phyloP scores from a whole-genome alignment of 495 filamentous ascomycete genomes.

The Aspergillus sparsus region DNA sequence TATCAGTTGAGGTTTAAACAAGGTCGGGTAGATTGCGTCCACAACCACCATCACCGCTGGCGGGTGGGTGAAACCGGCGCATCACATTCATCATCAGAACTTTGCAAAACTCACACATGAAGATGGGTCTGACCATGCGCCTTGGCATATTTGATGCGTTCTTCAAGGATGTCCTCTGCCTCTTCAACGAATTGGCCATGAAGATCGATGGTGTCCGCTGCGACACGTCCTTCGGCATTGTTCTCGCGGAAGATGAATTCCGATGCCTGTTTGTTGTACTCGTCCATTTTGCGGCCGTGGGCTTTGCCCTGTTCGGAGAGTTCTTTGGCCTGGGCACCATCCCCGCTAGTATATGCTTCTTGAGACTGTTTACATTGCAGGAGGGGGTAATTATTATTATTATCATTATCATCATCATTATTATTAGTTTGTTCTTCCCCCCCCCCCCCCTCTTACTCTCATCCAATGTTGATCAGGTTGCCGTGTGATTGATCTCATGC shows the following conservation, averaged over 20 bases:
- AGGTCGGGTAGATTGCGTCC: too few relatives aligned
- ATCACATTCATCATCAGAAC: neutral
- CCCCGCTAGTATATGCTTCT: slow-evolving; percentile 76
- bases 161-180: slow-evolving; percentile 84
- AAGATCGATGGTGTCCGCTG: slow-evolving; percentile 84
- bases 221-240: slow-evolving; percentile 70
- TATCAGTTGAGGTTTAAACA: neutral
- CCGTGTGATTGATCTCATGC: slow-evolving; percentile 3
- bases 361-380: slow-evolving; percentile 54
- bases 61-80: too few relatives aligned
- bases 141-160: slow-evolving; percentile 74
- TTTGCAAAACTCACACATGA: slow-evolving; percentile 56
- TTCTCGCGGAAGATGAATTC: slow-evolving; percentile 95
- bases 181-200: slow-evolving; percentile 94
- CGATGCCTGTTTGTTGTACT: slow-evolving; percentile 84
- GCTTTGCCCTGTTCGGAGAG: slow-evolving; percentile 81
- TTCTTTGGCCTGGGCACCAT: slow-evolving; percentile 75
- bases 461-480: too few relatives aligned
- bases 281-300: slow-evolving; percentile 75
- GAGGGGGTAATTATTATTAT: neutral
- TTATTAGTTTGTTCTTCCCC: too few relatives aligned
- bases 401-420: neutral
- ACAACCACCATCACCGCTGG: too few relatives aligned
- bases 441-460: too few relatives aligned
- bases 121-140: slow-evolving; percentile 72